phyloP scores from a whole-genome alignment of 1,139 yeast species.

The Geotrichum reessii region DNA sequence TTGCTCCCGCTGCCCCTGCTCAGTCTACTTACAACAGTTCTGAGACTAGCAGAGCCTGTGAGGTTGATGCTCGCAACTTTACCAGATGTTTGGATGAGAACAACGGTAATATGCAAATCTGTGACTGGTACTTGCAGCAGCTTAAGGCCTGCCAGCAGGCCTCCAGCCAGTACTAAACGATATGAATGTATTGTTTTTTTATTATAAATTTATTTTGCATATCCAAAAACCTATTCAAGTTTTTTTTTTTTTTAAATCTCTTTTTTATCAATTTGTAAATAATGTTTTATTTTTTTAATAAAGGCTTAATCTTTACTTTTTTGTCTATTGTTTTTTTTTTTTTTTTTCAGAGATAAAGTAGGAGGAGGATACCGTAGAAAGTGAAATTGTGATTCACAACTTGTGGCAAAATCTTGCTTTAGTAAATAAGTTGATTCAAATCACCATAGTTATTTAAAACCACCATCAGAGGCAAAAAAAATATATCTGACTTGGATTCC shows the following conservation, averaged over 20 bases:
- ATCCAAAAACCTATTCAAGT: neutral
- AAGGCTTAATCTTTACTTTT: too few relatives aligned
- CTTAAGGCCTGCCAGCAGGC: slow-evolving; percentile 97
- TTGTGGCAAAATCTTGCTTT: too few relatives aligned
- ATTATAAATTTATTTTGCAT: neutral
- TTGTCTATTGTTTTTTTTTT: neutral
- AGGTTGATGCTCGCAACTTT: slow-evolving; percentile 87
- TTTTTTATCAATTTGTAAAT: neutral
- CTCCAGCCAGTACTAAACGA: slow-evolving; percentile 60
- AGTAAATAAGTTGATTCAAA: too few relatives aligned
- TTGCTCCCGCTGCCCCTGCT: slow-evolving; percentile 28
- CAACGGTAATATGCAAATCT: slow-evolving; percentile 90
- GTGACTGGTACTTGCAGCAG: slow-evolving; percentile 95
- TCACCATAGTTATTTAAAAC: too few relatives aligned
- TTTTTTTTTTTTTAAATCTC: neutral
- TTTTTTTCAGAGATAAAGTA: neutral
- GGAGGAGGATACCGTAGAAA: neutral
- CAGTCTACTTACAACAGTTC: slow-evolving; percentile 25
- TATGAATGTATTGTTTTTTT: neutral
- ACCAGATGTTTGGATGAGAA: slow-evolving; percentile 93
- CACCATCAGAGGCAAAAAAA: too few relatives aligned
- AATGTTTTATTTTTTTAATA: neutral
- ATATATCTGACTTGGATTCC: too few relatives aligned
- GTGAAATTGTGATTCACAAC: too few relatives aligned
- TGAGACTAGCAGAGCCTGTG: slow-evolving; percentile 59